Evolutionary conservation across 2,329 filamentous ascomycete genomes (phyloP), one percentile per base, ranked within the genome.

Genomic region (Falciphora oryzae): DNA sequence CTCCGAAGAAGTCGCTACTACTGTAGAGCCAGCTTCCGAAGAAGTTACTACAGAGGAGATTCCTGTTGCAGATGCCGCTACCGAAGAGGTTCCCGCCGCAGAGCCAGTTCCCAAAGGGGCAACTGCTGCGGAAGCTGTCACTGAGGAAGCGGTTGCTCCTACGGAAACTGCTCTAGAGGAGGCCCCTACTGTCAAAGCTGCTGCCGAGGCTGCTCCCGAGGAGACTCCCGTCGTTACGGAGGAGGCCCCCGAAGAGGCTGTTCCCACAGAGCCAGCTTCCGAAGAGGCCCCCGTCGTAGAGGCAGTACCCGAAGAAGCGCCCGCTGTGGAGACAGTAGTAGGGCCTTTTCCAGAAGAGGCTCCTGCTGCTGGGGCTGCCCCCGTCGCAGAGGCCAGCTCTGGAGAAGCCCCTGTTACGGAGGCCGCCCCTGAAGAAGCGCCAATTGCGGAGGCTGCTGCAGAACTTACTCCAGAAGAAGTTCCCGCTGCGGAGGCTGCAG

Each of bases 31-130:
- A 35, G 25, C 8, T 27, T 11, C 27, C 7, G 62, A 63, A n/a
- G n/a, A 58, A 10, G 29, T 22, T 44, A 27, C 28, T 31, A 53
- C 29, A 35, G 61, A 56, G 28, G 38, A 22, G 7, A 16, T 16
- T 5, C 22, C 27, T 14, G 60, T n/a, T 25, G 44, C 27, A 57
- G 50, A 57, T 14, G 5, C 14, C 28, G 57, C 61, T 66, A 68
- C 68, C 31, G 65, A 64, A 28, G 53, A 64, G 8, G n/a, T 44
- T 2, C 7, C 58, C 6, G 56, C 65, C 27, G 62, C 64, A 7
- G 63, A 65, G 22, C 8, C 62, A 59, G 60, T 63, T 53, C 32
- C 61, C 22, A 56, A 59, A 64, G 62, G 64, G 11, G 44, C 28
- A 8, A 6, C 27, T 58, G 58, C n/a, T 5, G 27, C 58, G 1